phyloP scores from a whole-genome alignment of 163 green algal species.

The Prototheca cutis region DNA sequence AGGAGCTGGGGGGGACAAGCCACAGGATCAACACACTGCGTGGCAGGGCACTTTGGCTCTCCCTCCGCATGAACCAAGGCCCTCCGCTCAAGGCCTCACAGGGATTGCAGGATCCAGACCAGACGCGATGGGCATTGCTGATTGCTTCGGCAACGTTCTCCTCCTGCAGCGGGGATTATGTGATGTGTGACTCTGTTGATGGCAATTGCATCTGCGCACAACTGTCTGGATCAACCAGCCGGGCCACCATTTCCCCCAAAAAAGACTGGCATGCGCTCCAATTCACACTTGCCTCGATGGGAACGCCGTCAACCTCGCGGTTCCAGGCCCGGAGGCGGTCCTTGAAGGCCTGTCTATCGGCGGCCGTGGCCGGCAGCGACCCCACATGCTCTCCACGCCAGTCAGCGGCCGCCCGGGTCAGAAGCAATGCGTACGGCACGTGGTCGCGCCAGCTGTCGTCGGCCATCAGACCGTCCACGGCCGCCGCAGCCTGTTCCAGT shows the following conservation, averaged over 20 bases:
- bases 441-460: constrained; percentile 77
- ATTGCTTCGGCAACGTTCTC: constrained; percentile 91
- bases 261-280: no score
- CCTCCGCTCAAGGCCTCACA: no score
- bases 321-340: constrained; percentile 43
- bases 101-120: constrained; percentile 15
- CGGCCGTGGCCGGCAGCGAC: constrained; percentile 24
- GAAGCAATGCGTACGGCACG: constrained; percentile 74
- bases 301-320: constrained; percentile 43
- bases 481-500: constrained; percentile 43
- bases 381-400: constrained; percentile 47
- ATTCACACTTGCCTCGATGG: constrained; percentile 42
- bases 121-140: constrained; percentile 68
- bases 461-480: constrained; percentile 52
- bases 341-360: constrained; percentile 61
- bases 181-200: no score
- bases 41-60: no score
- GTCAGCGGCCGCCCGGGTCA: constrained; percentile 51
- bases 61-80: no score
- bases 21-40: no score
- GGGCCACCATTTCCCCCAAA: no score
- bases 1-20: no score
- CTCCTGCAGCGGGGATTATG: constrained; percentile 44
- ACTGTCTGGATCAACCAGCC: no score
- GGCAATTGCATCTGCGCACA: no score